Evolutionary conservation across 768 basidiomycete genomes (phyloP).

Genomic region (Mycena kentingensis): DNA sequence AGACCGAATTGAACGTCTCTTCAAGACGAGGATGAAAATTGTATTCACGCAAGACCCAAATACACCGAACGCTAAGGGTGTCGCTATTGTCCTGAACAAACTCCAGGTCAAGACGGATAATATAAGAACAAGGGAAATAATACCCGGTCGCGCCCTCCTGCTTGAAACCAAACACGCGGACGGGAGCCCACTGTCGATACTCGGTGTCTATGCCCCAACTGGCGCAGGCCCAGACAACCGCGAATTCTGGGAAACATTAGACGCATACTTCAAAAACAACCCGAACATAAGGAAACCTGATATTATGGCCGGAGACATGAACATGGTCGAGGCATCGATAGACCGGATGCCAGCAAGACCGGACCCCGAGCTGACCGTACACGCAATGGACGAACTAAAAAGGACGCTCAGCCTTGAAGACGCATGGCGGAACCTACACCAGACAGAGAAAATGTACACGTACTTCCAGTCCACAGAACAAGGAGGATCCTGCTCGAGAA

Average conservation of each 20-base stretch:
- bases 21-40: constrained; percentile 20
- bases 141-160: not conserved
- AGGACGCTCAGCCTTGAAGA: constrained; percentile 23
- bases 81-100: constrained; percentile 38
- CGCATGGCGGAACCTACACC: constrained; percentile 35
- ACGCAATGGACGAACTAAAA: constrained; percentile 28
- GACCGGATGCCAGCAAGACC: constrained; percentile 34
- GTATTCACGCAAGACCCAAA: constrained; percentile 16
- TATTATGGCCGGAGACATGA: constrained; percentile 44
- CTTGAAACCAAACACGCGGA: constrained; percentile 20
- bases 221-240: constrained; percentile 26
- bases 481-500: constrained; percentile 27
- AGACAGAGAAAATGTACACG: constrained; percentile 28
- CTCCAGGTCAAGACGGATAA: constrained; percentile 15
- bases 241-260: constrained; percentile 32
- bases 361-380: constrained; percentile 18
- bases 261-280: constrained; percentile 5
- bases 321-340: constrained; percentile 40
- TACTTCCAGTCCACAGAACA: constrained; percentile 22
- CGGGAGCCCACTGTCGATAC: constrained; percentile 21
- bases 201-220: constrained; percentile 42
- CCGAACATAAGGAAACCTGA: constrained; percentile 28
- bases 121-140: not conserved
- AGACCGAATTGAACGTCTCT: constrained; percentile 4
- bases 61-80: constrained; percentile 27